These are phyloP conservation scores for Diaporthe amygdali DNA, from an alignment of 2,329 filamentous ascomycete species.

Conservation along the genomic window DNA sequence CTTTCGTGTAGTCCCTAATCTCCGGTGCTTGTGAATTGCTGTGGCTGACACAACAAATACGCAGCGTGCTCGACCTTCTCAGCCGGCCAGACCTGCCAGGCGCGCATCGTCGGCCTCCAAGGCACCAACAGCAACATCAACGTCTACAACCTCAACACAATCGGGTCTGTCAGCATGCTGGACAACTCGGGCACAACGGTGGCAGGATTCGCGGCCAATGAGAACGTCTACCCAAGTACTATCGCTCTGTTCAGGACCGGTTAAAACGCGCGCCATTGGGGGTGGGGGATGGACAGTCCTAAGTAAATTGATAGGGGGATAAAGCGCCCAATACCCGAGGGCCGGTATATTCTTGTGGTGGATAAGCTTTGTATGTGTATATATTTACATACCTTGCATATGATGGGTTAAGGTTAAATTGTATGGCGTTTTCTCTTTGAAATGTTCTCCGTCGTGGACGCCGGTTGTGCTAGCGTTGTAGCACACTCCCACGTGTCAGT, in stretches of 20 bases:
- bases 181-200: slow-evolving; percentile 40
- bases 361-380: background rate
- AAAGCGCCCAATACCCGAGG: too few species aligned
- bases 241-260: slow-evolving; percentile 40
- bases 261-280: background rate
- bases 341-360: background rate
- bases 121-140: slow-evolving; percentile 36
- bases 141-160: slow-evolving; percentile 52
- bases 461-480: background rate
- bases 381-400: background rate
- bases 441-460: background rate
- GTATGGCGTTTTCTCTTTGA: background rate
- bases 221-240: slow-evolving; percentile 44
- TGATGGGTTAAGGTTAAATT: background rate
- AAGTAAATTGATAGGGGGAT: background rate
- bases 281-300: background rate
- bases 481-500: background rate
- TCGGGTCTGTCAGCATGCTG: slow-evolving; percentile 48
- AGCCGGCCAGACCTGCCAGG: slow-evolving; percentile 51
- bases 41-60: background rate
- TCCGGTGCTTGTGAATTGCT: background rate
- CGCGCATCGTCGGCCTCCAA: slow-evolving; percentile 44
- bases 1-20: too few species aligned
- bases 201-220: slow-evolving; percentile 42
- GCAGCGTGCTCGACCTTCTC: slow-evolving; percentile 48